Evolutionary conservation across 2,329 filamentous ascomycete genomes (phyloP), one percentile per base, ranked within the genome.

Genomic region (Penicillium janthinellum): DNA sequence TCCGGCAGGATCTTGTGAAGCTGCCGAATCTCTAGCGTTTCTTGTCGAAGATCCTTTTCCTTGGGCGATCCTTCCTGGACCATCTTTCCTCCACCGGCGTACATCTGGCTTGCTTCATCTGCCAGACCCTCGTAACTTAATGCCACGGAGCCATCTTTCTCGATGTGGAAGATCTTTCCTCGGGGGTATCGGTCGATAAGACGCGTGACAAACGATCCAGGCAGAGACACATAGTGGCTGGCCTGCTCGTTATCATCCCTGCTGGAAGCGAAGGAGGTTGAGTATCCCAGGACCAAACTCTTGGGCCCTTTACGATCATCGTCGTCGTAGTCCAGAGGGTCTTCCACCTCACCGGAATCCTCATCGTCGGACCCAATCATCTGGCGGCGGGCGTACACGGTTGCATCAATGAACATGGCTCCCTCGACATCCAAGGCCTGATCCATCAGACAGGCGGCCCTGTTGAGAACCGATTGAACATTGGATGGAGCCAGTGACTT

Each of bases 81-180:
- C 10, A 17, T 54, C 44, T 39, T 57, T 49, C 42, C 31, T 11
- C 25, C 61, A 8, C 22, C 53, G 20, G 47, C 20, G 35, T 59
- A 61, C 4, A 41, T 37, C 10, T 59, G 59, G 11, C 52, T 55
- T 17, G 61, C 54, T n/a, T 63, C 65, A 52, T 59, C 56, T 15
- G 63, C 60, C 11, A 66, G 17, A 1, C 66, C 65, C 31, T 66
- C 65, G 51, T 64, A 64, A 25, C 66, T 68, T 12, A 66, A 15
- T 0, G 67, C 63, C 15, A 66, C 59, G 3, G 61, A 66, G 11
- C 67, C 65, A 53, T 69, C 60, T 34, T 63, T 57, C 6, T 69
- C 64, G 4, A 67, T 56, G 20, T 67, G 64, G 37, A 69, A 69
- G 25, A 69, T 69, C 17, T 66, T 67, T 0, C 66, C 66, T 2